These are phyloP conservation scores for Poa annua DNA, from an alignment of 176 grass and related monocot species.

Conservation along the genomic window DNA sequence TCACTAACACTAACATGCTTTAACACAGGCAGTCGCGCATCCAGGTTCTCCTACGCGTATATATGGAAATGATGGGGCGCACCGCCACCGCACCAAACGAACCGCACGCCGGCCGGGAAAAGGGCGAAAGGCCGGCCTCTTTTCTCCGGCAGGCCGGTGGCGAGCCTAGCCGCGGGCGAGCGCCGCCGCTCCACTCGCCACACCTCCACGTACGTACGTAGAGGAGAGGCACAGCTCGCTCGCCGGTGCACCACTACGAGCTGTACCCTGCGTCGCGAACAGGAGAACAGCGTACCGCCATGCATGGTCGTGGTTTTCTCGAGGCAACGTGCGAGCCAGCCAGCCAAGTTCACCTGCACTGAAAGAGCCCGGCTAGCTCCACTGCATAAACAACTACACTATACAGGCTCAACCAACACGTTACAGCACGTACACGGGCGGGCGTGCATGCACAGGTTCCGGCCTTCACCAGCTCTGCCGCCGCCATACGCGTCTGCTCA, in stretches of 20 bases:
- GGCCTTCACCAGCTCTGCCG: no score
- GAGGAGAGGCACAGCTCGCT: no score
- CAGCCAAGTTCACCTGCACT: background rate
- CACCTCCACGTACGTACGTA: background rate
- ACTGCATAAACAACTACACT: no score
- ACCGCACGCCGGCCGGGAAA: background rate
- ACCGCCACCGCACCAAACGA: background rate
- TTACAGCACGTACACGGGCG: no score
- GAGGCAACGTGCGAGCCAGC: background rate
- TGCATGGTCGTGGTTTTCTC: background rate
- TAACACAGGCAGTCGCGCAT: background rate
- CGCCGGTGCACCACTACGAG: background rate
- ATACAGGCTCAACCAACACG: no score
- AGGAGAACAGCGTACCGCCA: background rate
- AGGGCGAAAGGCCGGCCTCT: background rate
- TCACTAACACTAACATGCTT: background rate
- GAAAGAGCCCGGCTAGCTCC: background rate
- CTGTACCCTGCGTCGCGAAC: background rate
- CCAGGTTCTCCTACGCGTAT: slow-evolving; percentile 11
- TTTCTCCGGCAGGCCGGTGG: slow-evolving; percentile 1
- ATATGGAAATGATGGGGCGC: background rate
- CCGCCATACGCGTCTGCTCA: no score
- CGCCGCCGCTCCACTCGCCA: slow-evolving; percentile 33
- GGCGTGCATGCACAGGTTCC: no score
- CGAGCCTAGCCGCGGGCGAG: no score